phyloP scores from a whole-genome alignment of 164 flowering plant genomes.

The Aristolochia californica region DNA sequence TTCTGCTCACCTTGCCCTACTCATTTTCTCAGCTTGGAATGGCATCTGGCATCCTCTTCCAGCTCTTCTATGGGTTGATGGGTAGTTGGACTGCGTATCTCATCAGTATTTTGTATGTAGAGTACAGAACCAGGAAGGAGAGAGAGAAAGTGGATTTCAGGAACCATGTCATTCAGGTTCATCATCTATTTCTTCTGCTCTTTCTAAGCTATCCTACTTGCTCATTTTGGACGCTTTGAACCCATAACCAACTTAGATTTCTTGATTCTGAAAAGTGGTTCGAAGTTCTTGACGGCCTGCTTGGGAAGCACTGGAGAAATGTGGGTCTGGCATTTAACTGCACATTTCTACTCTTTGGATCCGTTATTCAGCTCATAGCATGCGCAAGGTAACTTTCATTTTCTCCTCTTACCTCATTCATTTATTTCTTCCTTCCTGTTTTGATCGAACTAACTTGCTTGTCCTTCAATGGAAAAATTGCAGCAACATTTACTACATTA shows the following conservation, averaged over 20 bases:
- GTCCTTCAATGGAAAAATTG: conserved; percentile 2
- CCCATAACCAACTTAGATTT: too few species aligned
- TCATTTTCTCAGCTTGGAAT: conserved; percentile 13
- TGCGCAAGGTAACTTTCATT: conserved; percentile 72
- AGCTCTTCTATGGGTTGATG: conserved; percentile 13
- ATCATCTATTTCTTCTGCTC: neutral
- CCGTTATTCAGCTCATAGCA: conserved; percentile 98
- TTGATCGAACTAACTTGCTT: too few species aligned
- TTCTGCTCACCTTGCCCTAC: conserved; percentile 13
- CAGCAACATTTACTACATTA: conserved; percentile 99
- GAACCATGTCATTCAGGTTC: conserved; percentile 11
- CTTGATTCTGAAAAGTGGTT: conserved; percentile 54
- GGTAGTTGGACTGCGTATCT: conserved; percentile 16
- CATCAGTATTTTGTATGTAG: conserved; percentile 10
- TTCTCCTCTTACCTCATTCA: neutral
- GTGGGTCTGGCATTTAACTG: conserved; percentile 97
- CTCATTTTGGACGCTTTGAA: neutral
- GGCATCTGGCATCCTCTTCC: conserved; percentile 12
- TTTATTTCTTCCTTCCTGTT: neutral
- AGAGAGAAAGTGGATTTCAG: conserved; percentile 16
- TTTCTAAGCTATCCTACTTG: neutral
- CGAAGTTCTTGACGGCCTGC: conserved; percentile 95
- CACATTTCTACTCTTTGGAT: conserved; percentile 98
- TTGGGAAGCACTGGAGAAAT: conserved; percentile 97
- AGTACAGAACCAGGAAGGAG: conserved; percentile 14